Conservation (phyloP, 768 basidiomycete species). For the Boletus huronensis region DNA sequence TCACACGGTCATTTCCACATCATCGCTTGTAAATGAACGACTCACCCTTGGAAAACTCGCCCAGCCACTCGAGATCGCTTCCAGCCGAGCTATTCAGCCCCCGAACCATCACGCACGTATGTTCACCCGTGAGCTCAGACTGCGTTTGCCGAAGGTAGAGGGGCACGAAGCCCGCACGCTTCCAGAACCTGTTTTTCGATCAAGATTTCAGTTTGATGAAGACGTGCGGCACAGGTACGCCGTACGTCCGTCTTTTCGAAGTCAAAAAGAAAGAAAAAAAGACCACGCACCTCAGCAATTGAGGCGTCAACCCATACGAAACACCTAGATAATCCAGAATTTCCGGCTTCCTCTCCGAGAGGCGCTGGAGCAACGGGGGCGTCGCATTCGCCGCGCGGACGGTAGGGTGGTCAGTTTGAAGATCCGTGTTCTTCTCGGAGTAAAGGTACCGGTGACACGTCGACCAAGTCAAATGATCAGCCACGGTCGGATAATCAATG, state of each 20-base stretch:
- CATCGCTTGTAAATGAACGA: neutral
- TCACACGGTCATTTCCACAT: neutral
- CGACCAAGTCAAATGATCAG: constrained; percentile 1
- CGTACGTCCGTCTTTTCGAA: neutral
- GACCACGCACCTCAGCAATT: constrained; percentile 60
- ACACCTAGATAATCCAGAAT: constrained; percentile 92
- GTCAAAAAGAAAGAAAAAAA: neutral
- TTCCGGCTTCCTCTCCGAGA: constrained; percentile 89
- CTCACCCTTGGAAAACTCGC: constrained; percentile 82
- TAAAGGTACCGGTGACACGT: neutral
- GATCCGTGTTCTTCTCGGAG: constrained; percentile 39
- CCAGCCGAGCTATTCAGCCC: constrained; percentile 68
- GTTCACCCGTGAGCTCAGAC: constrained; percentile 95
- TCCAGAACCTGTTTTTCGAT: constrained; percentile 76
- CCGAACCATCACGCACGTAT: constrained; percentile 93
- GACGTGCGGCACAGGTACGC: neutral
- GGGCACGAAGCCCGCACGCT: constrained; percentile 86
- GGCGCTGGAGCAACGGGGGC: constrained; percentile 89
- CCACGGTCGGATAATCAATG: neutral
- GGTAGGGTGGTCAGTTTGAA: constrained; percentile 76
- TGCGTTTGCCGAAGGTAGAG: constrained; percentile 91
- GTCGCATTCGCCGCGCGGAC: constrained; percentile 73
- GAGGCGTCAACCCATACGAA: constrained; percentile 89
- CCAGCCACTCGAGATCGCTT: constrained; percentile 73
- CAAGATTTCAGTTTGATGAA: neutral